Percentiles rank a stretch among this genome's conserved stretches.
Evolutionary conservation across 495 filamentous ascomycete genomes (phyloP).

Genomic region (Lasiosphaeria miniovina): DNA sequence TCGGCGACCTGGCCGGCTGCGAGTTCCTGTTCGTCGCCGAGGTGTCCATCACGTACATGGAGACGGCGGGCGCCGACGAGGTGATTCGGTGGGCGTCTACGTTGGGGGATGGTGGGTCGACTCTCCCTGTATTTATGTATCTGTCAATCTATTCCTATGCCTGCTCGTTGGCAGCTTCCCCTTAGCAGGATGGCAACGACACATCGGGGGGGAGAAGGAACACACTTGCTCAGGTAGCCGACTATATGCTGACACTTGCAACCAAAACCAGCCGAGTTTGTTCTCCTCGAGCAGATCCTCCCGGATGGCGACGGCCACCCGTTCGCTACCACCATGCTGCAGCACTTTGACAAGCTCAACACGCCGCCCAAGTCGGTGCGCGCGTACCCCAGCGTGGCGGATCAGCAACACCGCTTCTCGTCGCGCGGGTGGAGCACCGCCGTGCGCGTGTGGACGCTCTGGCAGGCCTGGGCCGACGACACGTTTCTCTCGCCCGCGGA

Average conservation of each 20-base stretch:
- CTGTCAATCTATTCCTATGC: too few species aligned
- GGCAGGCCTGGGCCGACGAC: slow-evolving; percentile 73
- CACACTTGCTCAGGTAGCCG: too few species aligned
- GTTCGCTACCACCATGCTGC: slow-evolving; percentile 84
- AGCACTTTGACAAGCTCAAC: slow-evolving; percentile 75
- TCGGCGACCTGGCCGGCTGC: slow-evolving; percentile 49
- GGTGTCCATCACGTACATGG: slow-evolving; percentile 91
- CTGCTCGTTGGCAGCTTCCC: too few species aligned
- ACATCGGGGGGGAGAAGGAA: too few species aligned
- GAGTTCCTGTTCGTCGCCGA: slow-evolving; percentile 78
- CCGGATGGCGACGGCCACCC: slow-evolving; percentile 74
- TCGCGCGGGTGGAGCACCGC: slow-evolving; percentile 58
- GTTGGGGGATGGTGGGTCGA: slow-evolving; percentile 56
- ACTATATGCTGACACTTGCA: slow-evolving; percentile 1
- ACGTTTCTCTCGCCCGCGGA: slow-evolving; percentile 56
- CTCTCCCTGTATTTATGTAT: neutral
- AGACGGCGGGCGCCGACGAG: slow-evolving; percentile 65
- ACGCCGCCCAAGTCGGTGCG: slow-evolving; percentile 72
- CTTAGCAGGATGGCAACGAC: too few species aligned
- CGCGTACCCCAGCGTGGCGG: slow-evolving; percentile 60
- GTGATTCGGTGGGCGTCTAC: slow-evolving; percentile 68
- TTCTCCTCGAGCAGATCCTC: slow-evolving; percentile 84
- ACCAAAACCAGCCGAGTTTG: slow-evolving; percentile 55
- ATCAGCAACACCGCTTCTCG: slow-evolving; percentile 66
- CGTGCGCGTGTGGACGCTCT: slow-evolving; percentile 61